Base-by-base conservation (phyloP, 2,329 filamentous ascomycete genomes). In the Lasiodiplodia hormozganensis region DNA sequence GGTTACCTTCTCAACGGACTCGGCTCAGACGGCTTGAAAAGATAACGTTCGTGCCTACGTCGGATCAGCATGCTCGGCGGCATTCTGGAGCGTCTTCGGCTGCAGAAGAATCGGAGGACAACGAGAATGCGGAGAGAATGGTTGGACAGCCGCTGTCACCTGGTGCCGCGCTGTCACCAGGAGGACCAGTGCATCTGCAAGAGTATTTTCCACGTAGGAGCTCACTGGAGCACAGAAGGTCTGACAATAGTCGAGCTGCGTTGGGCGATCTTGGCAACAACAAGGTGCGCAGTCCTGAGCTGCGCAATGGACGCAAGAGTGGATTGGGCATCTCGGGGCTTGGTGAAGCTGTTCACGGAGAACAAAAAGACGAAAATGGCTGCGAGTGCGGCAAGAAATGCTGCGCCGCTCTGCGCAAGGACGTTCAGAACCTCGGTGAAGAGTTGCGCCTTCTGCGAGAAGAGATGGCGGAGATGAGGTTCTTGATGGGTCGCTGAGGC, bases 301-400 rank as follows among this genome's bases (percentile, higher is more conserved):
- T 28, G 51, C 60, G 60, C 40, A 38, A 21, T 21, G 47, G 28
- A 25, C 51, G 60, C 14, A 68, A 64, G 58, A 68, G 31, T 28
- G 58, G 51, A 4, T 28, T 64, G n/a, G 51, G 51, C 31, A n/a
- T 49, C 2, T 64, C 60, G 12, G 47, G 38, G 4, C 28, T 64
- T 25, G 3, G 38, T 10, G 60, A 52, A 25, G 60, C 12, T n/a
- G 23, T 64, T 7, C 60, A 64, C 21, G 28, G 36, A 12, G 51
- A 54, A 23, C 34, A 64, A 18, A 47, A 64, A 2, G 31, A 16
- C 31, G 31, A 23, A n/a, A 28, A 64, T 21, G n/a, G 28, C 5
- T 68, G 67, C n/a, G 67, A 68, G 18, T 68, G 67, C n/a, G 67
- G 67, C 25, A 64, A 47, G n/a, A n/a, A 31, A 2, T 68, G 67